Conservation (phyloP, 805 yeast genomes). For the Yamadazyma kitorensis region DNA sequence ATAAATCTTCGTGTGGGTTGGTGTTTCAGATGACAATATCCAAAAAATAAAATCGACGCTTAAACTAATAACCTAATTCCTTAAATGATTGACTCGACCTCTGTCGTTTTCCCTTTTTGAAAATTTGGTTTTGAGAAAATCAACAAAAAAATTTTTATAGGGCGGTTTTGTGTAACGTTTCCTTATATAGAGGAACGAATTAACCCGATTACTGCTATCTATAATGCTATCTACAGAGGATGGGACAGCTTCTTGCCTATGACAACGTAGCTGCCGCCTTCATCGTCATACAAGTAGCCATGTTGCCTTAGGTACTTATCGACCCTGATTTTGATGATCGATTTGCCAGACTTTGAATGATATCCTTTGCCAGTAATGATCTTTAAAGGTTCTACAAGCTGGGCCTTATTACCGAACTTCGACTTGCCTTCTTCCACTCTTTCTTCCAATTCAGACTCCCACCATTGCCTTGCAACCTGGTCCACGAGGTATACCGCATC, state of each 20-base stretch:
- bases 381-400: constrained; percentile 40
- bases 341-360: constrained; percentile 58
- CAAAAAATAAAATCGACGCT: too few species aligned
- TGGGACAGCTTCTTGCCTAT: constrained; percentile 13
- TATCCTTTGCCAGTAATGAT: constrained; percentile 70
- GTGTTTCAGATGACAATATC: too few species aligned
- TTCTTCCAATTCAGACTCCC: constrained; percentile 50
- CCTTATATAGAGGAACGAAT: too few species aligned
- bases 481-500: constrained; percentile 43
- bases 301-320: constrained; percentile 33
- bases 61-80: too few species aligned
- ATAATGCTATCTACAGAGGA: too few species aligned
- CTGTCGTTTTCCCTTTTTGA: too few species aligned
- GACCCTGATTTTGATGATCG: constrained; percentile 47
- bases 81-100: too few species aligned
- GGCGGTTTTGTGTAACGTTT: too few species aligned
- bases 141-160: too few species aligned
- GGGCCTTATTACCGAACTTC: constrained; percentile 32
- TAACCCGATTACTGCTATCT: too few species aligned
- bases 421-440: constrained; percentile 40
- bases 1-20: too few species aligned
- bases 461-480: constrained; percentile 51
- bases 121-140: too few species aligned
- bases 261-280: constrained; percentile 22
- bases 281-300: constrained; percentile 47